These are phyloP conservation scores for Thuja plicata DNA, from an alignment of 83 land plant species.

Conservation along the genomic window DNA sequence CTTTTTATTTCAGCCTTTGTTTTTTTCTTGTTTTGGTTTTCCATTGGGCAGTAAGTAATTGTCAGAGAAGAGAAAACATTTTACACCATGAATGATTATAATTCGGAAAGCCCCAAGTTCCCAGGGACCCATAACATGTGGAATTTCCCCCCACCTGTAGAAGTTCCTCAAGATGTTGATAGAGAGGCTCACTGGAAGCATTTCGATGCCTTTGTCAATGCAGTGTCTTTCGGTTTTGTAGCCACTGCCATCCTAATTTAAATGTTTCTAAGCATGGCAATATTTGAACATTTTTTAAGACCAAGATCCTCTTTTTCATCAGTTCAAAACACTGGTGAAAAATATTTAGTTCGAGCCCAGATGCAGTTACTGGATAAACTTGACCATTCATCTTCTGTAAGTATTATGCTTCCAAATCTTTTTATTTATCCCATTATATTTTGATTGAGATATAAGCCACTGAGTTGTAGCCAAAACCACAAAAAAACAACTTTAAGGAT, in stretches of 20 bases:
- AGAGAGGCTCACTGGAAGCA: constrained; percentile 36
- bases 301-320: constrained; percentile 34
- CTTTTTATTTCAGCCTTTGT: neutral
- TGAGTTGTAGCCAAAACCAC: neutral
- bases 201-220: constrained; percentile 54
- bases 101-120: constrained; percentile 42
- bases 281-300: constrained; percentile 64
- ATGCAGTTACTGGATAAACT: constrained; percentile 27
- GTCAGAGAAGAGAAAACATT: constrained; percentile 3
- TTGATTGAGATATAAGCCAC: neutral
- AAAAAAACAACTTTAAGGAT: neutral
- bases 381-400: constrained; percentile 31
- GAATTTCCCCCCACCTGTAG: constrained; percentile 34
- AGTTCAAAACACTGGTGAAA: constrained; percentile 8
- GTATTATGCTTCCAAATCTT: constrained; percentile 19
- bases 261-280: constrained; percentile 73
- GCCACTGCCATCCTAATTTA: constrained; percentile 73
- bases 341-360: constrained; percentile 8
- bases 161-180: constrained; percentile 21
- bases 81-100: constrained; percentile 34
- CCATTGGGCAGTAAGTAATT: neutral
- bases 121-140: constrained; percentile 18
- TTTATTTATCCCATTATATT: neutral
- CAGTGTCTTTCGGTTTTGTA: constrained; percentile 72
- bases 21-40: neutral